These are phyloP conservation scores for Podaxis pistillaris DNA, from an alignment of 768 basidiomycete genomes.

Conservation along the genomic window DNA sequence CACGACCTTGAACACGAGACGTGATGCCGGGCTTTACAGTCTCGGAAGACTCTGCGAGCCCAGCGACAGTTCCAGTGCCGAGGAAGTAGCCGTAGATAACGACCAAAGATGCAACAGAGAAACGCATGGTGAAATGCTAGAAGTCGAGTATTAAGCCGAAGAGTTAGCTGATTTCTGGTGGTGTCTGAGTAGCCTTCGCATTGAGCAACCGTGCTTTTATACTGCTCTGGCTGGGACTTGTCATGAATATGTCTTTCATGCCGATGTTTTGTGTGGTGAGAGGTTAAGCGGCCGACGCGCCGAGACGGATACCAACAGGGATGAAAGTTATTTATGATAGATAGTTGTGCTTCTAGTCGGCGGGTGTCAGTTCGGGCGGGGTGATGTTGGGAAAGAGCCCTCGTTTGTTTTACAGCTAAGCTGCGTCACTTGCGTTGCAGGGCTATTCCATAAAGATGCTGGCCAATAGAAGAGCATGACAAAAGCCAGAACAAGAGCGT, in stretches of 20 bases:
- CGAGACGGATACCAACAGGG: background rate
- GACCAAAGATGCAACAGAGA: background rate
- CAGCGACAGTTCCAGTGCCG: background rate
- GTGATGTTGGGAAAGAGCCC: background rate
- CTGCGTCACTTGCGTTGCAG: no score
- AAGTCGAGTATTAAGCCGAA: background rate
- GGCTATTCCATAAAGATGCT: no score
- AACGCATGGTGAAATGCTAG: background rate
- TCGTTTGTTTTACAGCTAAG: no score
- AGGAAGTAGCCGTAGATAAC: slow-evolving; percentile 1
- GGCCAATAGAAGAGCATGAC: no score
- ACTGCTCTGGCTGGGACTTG: background rate
- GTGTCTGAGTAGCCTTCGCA: background rate
- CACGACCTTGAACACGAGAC: background rate
- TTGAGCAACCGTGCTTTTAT: background rate
- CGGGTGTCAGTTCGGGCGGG: background rate
- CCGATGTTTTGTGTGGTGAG: no score
- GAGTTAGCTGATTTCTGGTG: background rate
- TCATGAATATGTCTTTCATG: background rate
- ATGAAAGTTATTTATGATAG: background rate
- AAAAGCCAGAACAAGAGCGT: no score
- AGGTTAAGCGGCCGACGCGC: background rate
- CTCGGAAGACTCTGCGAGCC: background rate
- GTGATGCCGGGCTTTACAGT: background rate
- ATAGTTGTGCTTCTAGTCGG: background rate